Base-by-base conservation (phyloP, 106 monocot species). In the Allium cepa region DNA sequence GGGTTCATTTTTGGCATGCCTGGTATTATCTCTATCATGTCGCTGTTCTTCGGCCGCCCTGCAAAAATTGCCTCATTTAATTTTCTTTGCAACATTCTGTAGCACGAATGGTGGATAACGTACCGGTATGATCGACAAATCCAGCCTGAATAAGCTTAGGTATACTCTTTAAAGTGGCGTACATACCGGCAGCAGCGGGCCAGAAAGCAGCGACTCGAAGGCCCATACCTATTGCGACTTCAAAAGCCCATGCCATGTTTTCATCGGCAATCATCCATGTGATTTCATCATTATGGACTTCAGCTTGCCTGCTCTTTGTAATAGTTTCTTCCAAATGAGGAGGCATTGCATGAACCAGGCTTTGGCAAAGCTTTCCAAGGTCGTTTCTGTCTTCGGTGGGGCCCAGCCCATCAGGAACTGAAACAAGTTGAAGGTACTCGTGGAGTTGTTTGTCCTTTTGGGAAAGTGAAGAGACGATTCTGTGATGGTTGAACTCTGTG, bases 211-310 rank as follows among this genome's bases (percentile, higher is more conserved):
- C 74, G 0, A 46, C 8, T 9, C 64, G 46, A 10, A 83, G 8
- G 3, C 74, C 77, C 69, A 72, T 49, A 73, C 59, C 76, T 59
- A 64, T 50, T 0, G 80, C 83, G 7, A 87, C 65, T 9, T 69
- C 56, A 9, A 78, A 26, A 13, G 75, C 74, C 77, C 77, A 83
- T 11, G 55, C 71, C 77, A 87, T 72, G 64, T 11, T 63, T 68
- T 52, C 27, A 56, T 83, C 83, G 8, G 80, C 80, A 11, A 87
- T 52, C 47, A 83, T 15, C 64, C 73, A 80, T 0, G 73, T 73
- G 16, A 80, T 60, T 73, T 47, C 51, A 8, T 56, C 68, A 7
- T 10, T 65, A 2, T 58, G 73, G 0, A 62, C 51, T 36, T 36
- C 0, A 2, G 3, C 36, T 26, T 27, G 63, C 7, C 65, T 57